Evolutionary conservation across 2,329 filamentous ascomycete species (phyloP), one percentile per base, ranked within the genome.

Genomic region (Diaporthe citri): DNA sequence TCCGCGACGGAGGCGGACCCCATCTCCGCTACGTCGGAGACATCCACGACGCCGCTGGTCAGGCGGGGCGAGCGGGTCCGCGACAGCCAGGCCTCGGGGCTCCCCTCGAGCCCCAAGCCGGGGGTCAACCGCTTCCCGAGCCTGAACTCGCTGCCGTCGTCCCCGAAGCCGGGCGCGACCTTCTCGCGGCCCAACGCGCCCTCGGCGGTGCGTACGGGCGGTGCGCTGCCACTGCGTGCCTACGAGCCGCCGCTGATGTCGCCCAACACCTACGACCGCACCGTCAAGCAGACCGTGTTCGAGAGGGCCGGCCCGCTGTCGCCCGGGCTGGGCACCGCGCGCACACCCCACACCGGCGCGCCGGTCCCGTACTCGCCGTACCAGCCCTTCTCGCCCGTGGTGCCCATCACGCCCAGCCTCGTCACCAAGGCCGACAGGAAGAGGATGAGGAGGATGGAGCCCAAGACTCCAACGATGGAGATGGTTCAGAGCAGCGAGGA

Each of bases 321-420:
- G 4, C 91, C 92, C 0, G 83, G 84, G 28, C 41, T 76, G 73
- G 64, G 71, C 3, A 84, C 83, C 0, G 86, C 90, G 34, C 89
- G 89, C 60, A 93, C 91, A 3, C 94, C 93, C 0, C 90, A 86
- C 81, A 91, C 89, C 1, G 90, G 89, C 6, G 87, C 86, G 31
- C 88, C 90, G 1, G 89, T 92, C 31, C 94, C 94, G 2, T 96
- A 96, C 82, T 91, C 90, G 73, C 93, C 94, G 0, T 96, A 96
- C 79, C 94, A 96, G 86, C 94, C 94, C 0, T 94, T 92, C 81
- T 93, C 92, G 9, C 93, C 94, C 1, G 87, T 94, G 64, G 89
- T 95, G 69, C 94, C 94, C 1, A 90, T 96, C 66, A 95, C 94
- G 41, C 93, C 94, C n/a, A 91, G 90, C 28, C 84, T 96, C 62